Evolutionary conservation across 495 filamentous ascomycete genomes (phyloP), one percentile per base, ranked within the genome.

Genomic region (Talaromyces proteolyticus): DNA sequence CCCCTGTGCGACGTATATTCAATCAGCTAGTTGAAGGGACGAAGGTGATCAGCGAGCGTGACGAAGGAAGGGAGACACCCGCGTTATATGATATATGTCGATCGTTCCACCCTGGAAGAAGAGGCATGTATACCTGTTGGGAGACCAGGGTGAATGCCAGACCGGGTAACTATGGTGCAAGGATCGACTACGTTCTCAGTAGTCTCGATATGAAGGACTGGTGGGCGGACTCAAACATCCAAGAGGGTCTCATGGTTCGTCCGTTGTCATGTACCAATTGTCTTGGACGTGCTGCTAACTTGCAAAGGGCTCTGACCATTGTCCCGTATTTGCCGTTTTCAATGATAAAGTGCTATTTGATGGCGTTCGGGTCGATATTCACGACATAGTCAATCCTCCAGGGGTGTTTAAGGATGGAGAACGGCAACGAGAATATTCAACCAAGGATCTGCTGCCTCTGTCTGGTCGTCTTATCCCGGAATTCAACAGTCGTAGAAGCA

Each of bases 121-220:
- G 72, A 50, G 90, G 91, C 41, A 98, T 98, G 93, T 97, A 88
- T 65, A 98, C 93, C 6, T 95, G 91, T 62, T 91, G 91, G 91
- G 88, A 95, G 51, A 85, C 87, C 49, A 85, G 82, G 60, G 86
- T 87, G 56, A 94, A 94, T 64, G 85, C 86, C 18, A 77, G 93
- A 29, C 93, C 93, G 1, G 92, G 87, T 11, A 97, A 98, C 62
- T 91, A 82, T 60, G 93, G 93, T 1, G 83, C 88, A 26, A 74
- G 93, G 24, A 96, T 98, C 48, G 93, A 98, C 60, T 97, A 95
- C 65, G 82, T 98, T 23, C 75, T 96, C 6, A 92, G 89, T 61
- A 91, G 80, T 52, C 69, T 84, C 37, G 76, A 78, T 26, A 92
- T 96, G 81, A 86, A 83, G 54, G 67, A 77, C 49, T 97, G 91